phyloP scores from a whole-genome alignment of 2,329 filamentous ascomycete species.

The Volutella citrinella region DNA sequence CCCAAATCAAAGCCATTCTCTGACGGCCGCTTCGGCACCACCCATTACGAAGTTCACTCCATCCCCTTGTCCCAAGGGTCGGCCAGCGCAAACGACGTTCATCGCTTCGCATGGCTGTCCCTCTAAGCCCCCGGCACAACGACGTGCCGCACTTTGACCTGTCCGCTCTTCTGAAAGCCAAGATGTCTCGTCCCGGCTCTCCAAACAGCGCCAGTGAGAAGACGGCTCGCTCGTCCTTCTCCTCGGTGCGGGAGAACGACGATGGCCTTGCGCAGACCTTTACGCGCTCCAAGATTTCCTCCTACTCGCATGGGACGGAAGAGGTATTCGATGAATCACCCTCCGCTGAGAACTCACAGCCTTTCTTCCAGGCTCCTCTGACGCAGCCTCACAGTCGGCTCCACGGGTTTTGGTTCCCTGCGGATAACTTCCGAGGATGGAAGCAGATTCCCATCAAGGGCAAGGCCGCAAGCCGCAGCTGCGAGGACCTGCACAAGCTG shows the following conservation, averaged over 20 bases:
- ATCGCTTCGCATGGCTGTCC: slow-evolving; percentile 30
- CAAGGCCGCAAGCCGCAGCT: slow-evolving; percentile 59
- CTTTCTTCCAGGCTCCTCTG: slow-evolving; percentile 49
- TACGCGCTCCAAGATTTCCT: slow-evolving; percentile 60
- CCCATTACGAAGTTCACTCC: too few relatives aligned
- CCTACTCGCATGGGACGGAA: slow-evolving; percentile 49
- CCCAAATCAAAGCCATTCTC: too few relatives aligned
- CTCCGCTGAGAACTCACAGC: slow-evolving; percentile 39
- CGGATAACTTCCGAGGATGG: slow-evolving; percentile 59
- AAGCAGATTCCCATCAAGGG: slow-evolving; percentile 59
- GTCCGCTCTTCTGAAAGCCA: slow-evolving; percentile 33
- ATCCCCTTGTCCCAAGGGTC: too few relatives aligned
- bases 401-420: slow-evolving; percentile 57
- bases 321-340: slow-evolving; percentile 50
- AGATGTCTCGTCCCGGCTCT: slow-evolving; percentile 36
- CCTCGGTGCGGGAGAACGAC: slow-evolving; percentile 60
- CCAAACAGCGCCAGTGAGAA: slow-evolving; percentile 33
- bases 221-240: slow-evolving; percentile 55
- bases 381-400: slow-evolving; percentile 55
- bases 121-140: slow-evolving; percentile 29
- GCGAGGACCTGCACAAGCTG: slow-evolving; percentile 55
- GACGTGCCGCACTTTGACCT: slow-evolving; percentile 35
- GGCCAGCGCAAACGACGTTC: slow-evolving; percentile 14
- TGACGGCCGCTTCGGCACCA: too few relatives aligned
- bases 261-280: slow-evolving; percentile 60